Conservation (phyloP, 495 filamentous ascomycete species). For the Friedmanniomyces endolithicus region DNA sequence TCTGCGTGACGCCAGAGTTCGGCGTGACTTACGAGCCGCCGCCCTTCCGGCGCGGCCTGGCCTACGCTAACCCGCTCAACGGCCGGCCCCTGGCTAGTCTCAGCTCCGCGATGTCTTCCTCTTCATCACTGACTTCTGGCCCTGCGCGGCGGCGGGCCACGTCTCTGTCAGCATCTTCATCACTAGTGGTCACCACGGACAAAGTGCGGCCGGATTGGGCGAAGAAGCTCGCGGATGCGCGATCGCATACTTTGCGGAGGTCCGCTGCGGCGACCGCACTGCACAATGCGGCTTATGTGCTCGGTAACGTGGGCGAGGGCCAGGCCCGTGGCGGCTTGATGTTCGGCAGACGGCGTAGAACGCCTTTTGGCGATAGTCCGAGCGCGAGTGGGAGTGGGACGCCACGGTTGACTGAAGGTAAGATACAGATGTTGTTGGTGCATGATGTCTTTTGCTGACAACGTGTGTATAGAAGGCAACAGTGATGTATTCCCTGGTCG, state of each 20-base stretch:
- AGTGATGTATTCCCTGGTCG: slow-evolving; percentile 39
- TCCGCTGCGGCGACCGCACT: slow-evolving; percentile 89
- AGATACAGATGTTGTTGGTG: neutral
- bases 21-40: slow-evolving; percentile 85
- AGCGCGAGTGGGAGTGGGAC: slow-evolving; percentile 29
- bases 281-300: slow-evolving; percentile 88
- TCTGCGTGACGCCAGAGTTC: slow-evolving; percentile 89
- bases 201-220: slow-evolving; percentile 88
- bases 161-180: slow-evolving; percentile 67
- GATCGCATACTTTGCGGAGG: slow-evolving; percentile 68
- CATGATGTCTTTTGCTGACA: slow-evolving; percentile 22
- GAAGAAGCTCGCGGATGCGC: slow-evolving; percentile 72
- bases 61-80: slow-evolving; percentile 45
- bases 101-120: slow-evolving; percentile 62
- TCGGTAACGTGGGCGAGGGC: slow-evolving; percentile 48
- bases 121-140: slow-evolving; percentile 45
- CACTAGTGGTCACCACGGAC: slow-evolving; percentile 82
- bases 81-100: slow-evolving; percentile 35
- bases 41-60: slow-evolving; percentile 72
- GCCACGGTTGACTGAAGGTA: slow-evolving; percentile 19
- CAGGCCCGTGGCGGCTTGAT: slow-evolving; percentile 34
- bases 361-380: slow-evolving; percentile 29
- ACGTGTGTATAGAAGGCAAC: slow-evolving; percentile 34
- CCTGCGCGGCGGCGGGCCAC: slow-evolving; percentile 55
- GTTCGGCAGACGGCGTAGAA: slow-evolving; percentile 29